Evolutionary conservation across 1,139 yeast species (phyloP), one percentile per base, ranked within the genome.

Genomic region (Candida buenavistaensis): DNA sequence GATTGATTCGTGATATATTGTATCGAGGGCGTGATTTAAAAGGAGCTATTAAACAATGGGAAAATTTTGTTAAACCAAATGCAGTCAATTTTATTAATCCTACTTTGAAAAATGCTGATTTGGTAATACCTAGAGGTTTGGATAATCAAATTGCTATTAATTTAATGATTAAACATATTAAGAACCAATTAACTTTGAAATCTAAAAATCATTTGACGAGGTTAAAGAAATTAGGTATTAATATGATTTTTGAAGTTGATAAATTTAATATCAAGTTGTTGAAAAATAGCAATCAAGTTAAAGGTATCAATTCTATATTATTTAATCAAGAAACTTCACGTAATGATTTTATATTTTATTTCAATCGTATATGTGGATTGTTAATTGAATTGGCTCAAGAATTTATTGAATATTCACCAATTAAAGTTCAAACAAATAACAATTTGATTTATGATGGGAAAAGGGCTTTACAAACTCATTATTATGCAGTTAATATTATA

Each of bases 31-130:
- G 98, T 43, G 96, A 89, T 49, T 64, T 90, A 26, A 68, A 64
- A 3, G 95, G 96, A 1, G 85, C 90, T 20, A 73, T 92, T 46
- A 72, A 78, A 44, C 98, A 92, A 54, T 92, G 97, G 97, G 83
- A 85, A 46, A 62, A 66, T 15, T 90, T 82, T 58, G 98, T 92
- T 23, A 92, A 90, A 55, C 98, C 98, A 11, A 87, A 89, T 55
- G 90, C 95, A 8, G 90, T 82, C 14, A 66, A 79, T 30, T 77
- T 73, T 48, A 82, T 92, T 14, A 75, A 73, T 41, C 94, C 95
- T 3, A 87, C 96, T 0, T 79, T 84, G 81, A 66, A 74, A 36
- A 71, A 72, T 41, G 96, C 98, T 0, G 95, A 92, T 57, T 72
- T 90, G 41, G 79, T 92, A 15, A 78, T 92, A 17, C 97, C 98